Percentiles rank a stretch among this genome's conserved stretches.
These are phyloP conservation scores for Botrytis galanthina DNA, from an alignment of 2,329 filamentous ascomycete species.

Conservation along the genomic window DNA sequence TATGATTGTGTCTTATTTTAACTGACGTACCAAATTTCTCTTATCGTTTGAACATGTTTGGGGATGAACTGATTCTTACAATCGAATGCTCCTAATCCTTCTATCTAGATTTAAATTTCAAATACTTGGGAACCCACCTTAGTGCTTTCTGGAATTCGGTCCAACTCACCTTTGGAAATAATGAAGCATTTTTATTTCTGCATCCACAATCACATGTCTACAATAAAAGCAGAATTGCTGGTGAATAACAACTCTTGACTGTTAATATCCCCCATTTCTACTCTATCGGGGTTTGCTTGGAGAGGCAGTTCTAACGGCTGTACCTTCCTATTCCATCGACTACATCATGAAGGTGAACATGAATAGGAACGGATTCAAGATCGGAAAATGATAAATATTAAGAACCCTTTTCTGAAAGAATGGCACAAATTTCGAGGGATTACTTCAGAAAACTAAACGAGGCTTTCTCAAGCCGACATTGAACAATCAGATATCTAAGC, in stretches of 20 bases:
- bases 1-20: not conserved
- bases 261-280: not conserved
- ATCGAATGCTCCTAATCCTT: not conserved
- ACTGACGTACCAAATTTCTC: not conserved
- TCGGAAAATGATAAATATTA: not conserved
- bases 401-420: not conserved
- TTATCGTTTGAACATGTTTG: not conserved
- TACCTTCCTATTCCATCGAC: not conserved
- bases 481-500: not conserved
- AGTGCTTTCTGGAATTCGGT: not conserved
- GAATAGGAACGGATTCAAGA: not conserved
- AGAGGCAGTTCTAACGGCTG: not conserved
- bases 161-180: not conserved
- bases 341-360: not conserved
- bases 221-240: not conserved
- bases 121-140: not conserved
- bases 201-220: not conserved
- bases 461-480: not conserved
- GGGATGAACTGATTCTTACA: not conserved
- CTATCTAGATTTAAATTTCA: not conserved
- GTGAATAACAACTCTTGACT: not conserved
- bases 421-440: not conserved
- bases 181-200: not conserved
- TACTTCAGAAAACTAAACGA: not conserved
- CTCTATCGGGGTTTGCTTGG: not conserved